Base-by-base conservation (phyloP, 78 protist species). In the Bodo saltans region DNA sequence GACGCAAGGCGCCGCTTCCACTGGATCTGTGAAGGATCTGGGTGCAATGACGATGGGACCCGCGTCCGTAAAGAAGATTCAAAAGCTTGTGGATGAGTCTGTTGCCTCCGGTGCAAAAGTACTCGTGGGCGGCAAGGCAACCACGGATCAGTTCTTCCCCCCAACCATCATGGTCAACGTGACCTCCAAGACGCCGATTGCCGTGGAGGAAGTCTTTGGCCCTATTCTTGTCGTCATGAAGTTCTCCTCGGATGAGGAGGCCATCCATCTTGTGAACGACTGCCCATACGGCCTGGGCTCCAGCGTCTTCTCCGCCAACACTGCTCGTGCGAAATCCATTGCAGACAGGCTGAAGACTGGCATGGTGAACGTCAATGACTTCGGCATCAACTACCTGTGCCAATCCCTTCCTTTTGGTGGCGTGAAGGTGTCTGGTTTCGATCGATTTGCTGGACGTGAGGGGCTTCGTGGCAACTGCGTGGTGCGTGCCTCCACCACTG, bases 351-450 rank as follows among this genome's bases (percentile, higher is more conserved):
- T 92, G 25, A 52, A 70, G 25, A 73, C 92, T 2, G 95, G 95
- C 74, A 90, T 92, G 95, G 40, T 83, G 37, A 86, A 85, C 52
- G 74, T 89, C 79, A 92, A 92, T 38, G 95, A 92, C 74, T 92
- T 75, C 78, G 95, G 91, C 40, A 79, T 91, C n/a, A 85, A 82
- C 38, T 92, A 92, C 47, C 70, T 89, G 42, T 79, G 86, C 38
- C 95, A 92, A 74, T 81, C 87, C 40, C 87, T 92, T 26, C 95
- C 95, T 68, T 92, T 92, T 52, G 95, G 95, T 73, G 95, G 95
- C 41, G 89, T 89, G 72, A 92, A 92, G 68, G 89, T 73, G 27
- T 89, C 92, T 47, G 92, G 92, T 37, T 86, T 89, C 33, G 92
- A 88, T n/a, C 73, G 89, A 33, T 86, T 89, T 88, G 84, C 83